Percentiles rank a stretch among this genome's conserved stretches.
Conservation (phyloP, 192 early-diverging fungal species). For the Podila minutissima region DNA sequence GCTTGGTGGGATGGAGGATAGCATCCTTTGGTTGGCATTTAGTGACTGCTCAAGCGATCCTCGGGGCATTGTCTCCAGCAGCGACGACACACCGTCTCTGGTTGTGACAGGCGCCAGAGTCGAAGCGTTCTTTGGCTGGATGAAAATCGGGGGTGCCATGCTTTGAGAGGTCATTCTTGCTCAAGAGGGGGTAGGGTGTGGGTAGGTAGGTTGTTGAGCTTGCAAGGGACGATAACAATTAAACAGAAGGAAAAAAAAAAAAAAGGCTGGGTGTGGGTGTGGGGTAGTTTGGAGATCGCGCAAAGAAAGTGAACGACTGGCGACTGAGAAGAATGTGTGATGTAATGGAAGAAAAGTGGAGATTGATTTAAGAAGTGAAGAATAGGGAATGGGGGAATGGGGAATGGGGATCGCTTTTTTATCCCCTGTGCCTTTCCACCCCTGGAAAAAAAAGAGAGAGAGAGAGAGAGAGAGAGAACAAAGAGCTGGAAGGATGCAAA, state of each 20-base stretch:
- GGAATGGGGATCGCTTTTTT: no score
- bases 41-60: constrained; percentile 1
- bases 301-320: no score
- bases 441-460: background rate
- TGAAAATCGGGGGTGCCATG: background rate
- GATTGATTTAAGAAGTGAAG: no score
- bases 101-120: constrained; percentile 23
- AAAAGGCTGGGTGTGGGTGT: no score
- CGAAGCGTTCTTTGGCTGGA: constrained; percentile 17
- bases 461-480: background rate
- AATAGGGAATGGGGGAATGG: no score
- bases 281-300: no score
- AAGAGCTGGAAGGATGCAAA: background rate
- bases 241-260: no score
- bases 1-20: background rate
- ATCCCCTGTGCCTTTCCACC: no score
- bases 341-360: no score
- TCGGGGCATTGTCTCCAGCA: background rate
- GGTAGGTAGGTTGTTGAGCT: background rate
- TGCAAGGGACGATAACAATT: no score
- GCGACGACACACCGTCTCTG: background rate
- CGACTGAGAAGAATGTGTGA: no score
- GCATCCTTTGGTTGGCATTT: background rate
- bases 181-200: background rate
- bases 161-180: constrained; percentile 9